Conservation (phyloP, 2,329 filamentous ascomycete species). For the Didymella sp. region DNA sequence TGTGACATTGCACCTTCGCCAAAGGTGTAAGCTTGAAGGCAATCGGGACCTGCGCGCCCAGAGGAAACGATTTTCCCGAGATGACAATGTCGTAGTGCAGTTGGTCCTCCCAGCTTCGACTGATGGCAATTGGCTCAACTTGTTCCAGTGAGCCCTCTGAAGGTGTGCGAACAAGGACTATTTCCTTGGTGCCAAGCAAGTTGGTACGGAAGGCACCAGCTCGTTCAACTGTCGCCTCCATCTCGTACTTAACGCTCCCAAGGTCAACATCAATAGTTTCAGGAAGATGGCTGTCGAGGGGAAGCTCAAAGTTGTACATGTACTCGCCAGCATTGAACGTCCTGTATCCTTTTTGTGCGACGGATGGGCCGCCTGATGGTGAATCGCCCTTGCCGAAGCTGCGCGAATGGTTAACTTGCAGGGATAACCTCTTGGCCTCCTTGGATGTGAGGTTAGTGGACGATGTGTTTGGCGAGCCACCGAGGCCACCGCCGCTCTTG, state of each 20-base stretch:
- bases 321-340: slow-evolving; percentile 80
- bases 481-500: slow-evolving; percentile 52
- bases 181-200: slow-evolving; percentile 79
- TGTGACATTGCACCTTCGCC: slow-evolving; percentile 91
- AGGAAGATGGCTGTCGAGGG: slow-evolving; percentile 76
- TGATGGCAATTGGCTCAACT: slow-evolving; percentile 92
- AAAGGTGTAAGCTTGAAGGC: slow-evolving; percentile 92
- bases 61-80: slow-evolving; percentile 91
- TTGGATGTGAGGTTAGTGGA: slow-evolving; percentile 54
- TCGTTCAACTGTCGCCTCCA: slow-evolving; percentile 84
- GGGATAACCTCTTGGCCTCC: slow-evolving; percentile 72
- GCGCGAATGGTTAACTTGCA: slow-evolving; percentile 80
- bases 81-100: slow-evolving; percentile 96
- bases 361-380: slow-evolving; percentile 60
- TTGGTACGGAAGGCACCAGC: slow-evolving; percentile 91
- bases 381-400: slow-evolving; percentile 84
- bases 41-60: slow-evolving; percentile 87
- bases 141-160: slow-evolving; percentile 88
- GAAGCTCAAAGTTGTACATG: slow-evolving; percentile 80
- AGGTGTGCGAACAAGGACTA: slow-evolving; percentile 82
- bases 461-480: slow-evolving; percentile 56
- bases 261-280: slow-evolving; percentile 89
- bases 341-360: slow-evolving; percentile 82
- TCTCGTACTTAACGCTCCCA: slow-evolving; percentile 84
- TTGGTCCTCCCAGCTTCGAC: slow-evolving; percentile 92